A percentile compares a stretch with the other conserved stretches of the same genome.
These are phyloP conservation scores for Coemansia biformis DNA, from an alignment of 192 early-diverging fungal genomes.

Conservation along the genomic window DNA sequence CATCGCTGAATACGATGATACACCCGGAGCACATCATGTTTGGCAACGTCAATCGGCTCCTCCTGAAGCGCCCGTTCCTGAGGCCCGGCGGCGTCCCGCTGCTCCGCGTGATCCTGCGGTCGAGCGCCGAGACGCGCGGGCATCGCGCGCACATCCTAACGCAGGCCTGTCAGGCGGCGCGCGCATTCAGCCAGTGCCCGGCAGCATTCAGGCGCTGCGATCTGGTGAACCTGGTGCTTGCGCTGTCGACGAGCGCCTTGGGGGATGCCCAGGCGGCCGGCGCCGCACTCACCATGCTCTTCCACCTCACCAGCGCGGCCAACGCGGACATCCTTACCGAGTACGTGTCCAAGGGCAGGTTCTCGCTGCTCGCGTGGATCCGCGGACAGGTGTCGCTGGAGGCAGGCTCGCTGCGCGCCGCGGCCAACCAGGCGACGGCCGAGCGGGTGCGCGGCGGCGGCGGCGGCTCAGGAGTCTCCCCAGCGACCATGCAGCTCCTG, in stretches of 20 bases:
- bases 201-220: conserved; percentile 15
- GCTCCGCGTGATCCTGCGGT: conserved; percentile 14
- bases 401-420: conserved; percentile 14
- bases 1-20: conserved; percentile 25
- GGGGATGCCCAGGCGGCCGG: conserved; percentile 34
- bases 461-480: too few relatives aligned
- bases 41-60: conserved; percentile 18
- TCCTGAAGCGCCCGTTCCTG: conserved; percentile 29
- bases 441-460: too few relatives aligned
- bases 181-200: conserved; percentile 19
- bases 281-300: conserved; percentile 26
- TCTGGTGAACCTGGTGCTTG: conserved; percentile 18
- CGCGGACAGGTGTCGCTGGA: conserved; percentile 29
- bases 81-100: conserved; percentile 26
- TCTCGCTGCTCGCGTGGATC: conserved; percentile 40
- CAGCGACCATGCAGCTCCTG: background rate
- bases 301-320: conserved; percentile 21
- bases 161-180: conserved; percentile 30
- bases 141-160: conserved; percentile 29
- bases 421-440: conserved; percentile 1
- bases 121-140: conserved; percentile 1
- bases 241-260: conserved; percentile 27
- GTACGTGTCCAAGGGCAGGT: conserved; percentile 28
- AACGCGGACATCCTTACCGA: conserved; percentile 21
- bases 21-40: conserved; percentile 44